Percentiles rank a stretch among this genome's conserved stretches.
These are phyloP conservation scores for Persicaria maculosa DNA, from an alignment of 148 eudicot genomes.

Conservation along the genomic window DNA sequence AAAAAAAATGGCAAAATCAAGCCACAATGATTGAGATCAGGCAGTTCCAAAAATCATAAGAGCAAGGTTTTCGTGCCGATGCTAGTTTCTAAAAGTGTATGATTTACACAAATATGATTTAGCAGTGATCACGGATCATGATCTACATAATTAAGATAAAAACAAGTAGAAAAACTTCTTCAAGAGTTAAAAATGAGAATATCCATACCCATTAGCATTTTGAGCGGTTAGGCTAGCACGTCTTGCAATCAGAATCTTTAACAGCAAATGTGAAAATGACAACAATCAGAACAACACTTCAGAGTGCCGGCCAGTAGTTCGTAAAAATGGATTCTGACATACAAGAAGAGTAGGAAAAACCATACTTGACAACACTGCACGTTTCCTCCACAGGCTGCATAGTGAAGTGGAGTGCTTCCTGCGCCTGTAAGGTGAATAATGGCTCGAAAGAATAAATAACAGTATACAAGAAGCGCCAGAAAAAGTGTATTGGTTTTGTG, in stretches of 20 bases:
- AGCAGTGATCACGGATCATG: too few species aligned
- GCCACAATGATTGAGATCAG: too few species aligned
- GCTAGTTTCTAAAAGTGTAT: too few species aligned
- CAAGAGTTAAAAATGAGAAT: slow-evolving; percentile 3
- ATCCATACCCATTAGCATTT: slow-evolving; percentile 72
- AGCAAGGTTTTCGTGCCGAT: too few species aligned
- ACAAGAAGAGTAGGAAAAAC: background rate
- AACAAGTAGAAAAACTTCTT: too few species aligned
- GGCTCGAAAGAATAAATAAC: background rate
- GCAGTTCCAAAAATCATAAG: too few species aligned
- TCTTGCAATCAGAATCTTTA: slow-evolving; percentile 64
- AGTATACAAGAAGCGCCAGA: background rate
- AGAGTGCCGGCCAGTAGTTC: background rate
- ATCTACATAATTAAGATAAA: too few species aligned
- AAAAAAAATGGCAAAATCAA: too few species aligned
- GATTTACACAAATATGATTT: too few species aligned
- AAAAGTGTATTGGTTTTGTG: background rate
- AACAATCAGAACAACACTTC: background rate
- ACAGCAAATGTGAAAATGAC: slow-evolving; percentile 10
- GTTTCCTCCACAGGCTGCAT: slow-evolving; percentile 93
- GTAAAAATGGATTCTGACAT: background rate
- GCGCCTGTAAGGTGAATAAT: slow-evolving; percentile 42
- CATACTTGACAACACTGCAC: slow-evolving; percentile 82
- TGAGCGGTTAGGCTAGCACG: slow-evolving; percentile 58
- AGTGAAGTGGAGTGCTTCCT: slow-evolving; percentile 91